Evolutionary conservation across 345 rosid species (phyloP).

Genomic region (Acer yangbiense): DNA sequence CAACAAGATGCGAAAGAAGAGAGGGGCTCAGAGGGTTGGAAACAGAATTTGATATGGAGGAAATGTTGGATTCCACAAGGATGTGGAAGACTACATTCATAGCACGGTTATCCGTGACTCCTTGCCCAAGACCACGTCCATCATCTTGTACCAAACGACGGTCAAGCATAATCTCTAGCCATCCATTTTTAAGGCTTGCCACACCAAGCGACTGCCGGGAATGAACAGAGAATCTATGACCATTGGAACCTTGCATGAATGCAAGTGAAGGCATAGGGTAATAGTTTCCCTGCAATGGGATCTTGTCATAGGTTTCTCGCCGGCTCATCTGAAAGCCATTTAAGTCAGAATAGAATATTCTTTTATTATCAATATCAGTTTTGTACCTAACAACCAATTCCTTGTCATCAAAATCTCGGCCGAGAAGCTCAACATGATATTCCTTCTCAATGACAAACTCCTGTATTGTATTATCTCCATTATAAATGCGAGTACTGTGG

Average conservation of each 20-base stretch:
- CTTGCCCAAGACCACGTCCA: conserved; percentile 99
- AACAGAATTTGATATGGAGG: conserved; percentile 47
- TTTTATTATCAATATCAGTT: conserved; percentile 66
- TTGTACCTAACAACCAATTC: conserved; percentile 87
- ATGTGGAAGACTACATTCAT: conserved; percentile 77
- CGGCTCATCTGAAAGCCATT: conserved; percentile 99
- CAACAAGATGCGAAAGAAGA: conserved; percentile 72
- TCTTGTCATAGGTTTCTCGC: conserved; percentile 91
- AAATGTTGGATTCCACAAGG: conserved; percentile 63
- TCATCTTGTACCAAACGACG: conserved; percentile 83
- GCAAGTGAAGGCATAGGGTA: conserved; percentile 98
- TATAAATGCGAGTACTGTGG: conserved; percentile 74
- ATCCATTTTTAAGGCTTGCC: conserved; percentile 78
- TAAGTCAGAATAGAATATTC: conserved; percentile 80
- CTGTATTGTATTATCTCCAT: conserved; percentile 58
- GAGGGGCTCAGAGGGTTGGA: conserved; percentile 66
- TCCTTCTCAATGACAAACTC: conserved; percentile 76
- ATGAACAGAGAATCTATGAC: conserved; percentile 83
- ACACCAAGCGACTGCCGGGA: conserved; percentile 89
- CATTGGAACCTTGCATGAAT: conserved; percentile 83
- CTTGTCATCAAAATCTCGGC: conserved; percentile 62
- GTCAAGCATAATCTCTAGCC: conserved; percentile 97
- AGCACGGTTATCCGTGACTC: conserved; percentile 87
- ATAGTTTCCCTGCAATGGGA: conserved; percentile 96
- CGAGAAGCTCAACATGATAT: conserved; percentile 91